Conservation (phyloP, 306 rosid genomes). For the Fagus crenata region DNA sequence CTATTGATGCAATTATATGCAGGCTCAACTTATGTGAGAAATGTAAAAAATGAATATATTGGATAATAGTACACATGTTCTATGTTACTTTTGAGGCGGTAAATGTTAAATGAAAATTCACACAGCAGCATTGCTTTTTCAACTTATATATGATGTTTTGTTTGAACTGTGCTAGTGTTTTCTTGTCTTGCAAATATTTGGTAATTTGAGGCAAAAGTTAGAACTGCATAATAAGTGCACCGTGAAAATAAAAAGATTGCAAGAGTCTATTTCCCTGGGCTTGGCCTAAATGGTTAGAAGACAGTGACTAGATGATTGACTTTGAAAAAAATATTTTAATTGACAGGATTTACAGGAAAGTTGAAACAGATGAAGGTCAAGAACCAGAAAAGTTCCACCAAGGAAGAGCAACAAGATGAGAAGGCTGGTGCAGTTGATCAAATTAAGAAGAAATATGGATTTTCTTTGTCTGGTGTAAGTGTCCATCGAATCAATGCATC, state of each 20-base stretch:
- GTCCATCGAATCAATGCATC: constrained; percentile 2
- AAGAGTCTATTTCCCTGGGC: neutral
- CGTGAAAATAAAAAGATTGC: neutral
- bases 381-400: constrained; percentile 50
- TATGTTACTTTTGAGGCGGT: neutral
- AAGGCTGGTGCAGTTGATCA: constrained; percentile 59
- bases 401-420: constrained; percentile 60
- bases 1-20: neutral
- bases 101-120: neutral
- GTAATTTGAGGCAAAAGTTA: neutral
- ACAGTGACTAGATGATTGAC: constrained; percentile 18
- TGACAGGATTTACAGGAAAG: constrained; percentile 52
- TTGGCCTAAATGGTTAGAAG: neutral
- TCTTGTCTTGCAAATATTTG: neutral
- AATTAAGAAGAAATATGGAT: constrained; percentile 81
- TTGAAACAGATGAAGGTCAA: constrained; percentile 65
- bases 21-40: neutral
- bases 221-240: neutral
- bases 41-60: neutral
- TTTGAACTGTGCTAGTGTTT: neutral
- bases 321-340: constrained; percentile 17
- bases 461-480: constrained; percentile 58
- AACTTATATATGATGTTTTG: neutral
- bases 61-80: neutral
- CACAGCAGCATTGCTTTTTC: neutral